Percentiles rank a stretch among this genome's conserved stretches.
Evolutionary conservation across 2,329 filamentous ascomycete genomes (phyloP).

Genomic region (Ophiosphaerella herpotricha): DNA sequence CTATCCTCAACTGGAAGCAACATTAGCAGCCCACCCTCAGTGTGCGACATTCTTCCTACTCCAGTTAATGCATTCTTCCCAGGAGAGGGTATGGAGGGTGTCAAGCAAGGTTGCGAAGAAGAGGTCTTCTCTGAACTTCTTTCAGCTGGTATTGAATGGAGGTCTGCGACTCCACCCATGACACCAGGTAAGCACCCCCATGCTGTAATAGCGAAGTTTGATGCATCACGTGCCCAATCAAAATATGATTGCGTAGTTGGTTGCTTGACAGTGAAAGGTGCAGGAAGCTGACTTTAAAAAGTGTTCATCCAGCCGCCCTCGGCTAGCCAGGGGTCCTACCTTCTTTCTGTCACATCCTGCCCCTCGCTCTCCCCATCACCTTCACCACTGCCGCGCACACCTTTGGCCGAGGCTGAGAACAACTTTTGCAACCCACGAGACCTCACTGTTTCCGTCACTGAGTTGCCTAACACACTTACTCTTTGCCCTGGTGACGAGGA

Average conservation of each 20-base stretch:
- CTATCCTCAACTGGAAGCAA: conserved; percentile 84
- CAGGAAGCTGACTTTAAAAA: conserved; percentile 43
- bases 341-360: conserved; percentile 73
- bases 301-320: conserved; percentile 71
- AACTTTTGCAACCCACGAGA: conserved; percentile 93
- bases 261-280: conserved; percentile 2
- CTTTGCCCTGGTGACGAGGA: conserved; percentile 68
- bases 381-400: conserved; percentile 73
- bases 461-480: conserved; percentile 68
- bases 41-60: conserved; percentile 77
- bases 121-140: conserved; percentile 74
- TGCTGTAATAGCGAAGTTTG: neutral
- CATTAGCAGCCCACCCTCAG: conserved; percentile 79
- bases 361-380: conserved; percentile 88
- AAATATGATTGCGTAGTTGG: too few relatives aligned
- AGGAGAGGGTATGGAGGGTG: conserved; percentile 45
- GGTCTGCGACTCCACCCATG: conserved; percentile 79
- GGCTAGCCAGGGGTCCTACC: conserved; percentile 68
- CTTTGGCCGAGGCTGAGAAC: conserved; percentile 71
- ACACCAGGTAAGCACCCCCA: conserved; percentile 74
- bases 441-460: conserved; percentile 71
- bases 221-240: neutral
- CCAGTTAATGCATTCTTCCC: conserved; percentile 78
- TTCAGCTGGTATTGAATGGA: conserved; percentile 75
- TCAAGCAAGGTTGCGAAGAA: conserved; percentile 66